Evolutionary conservation across 176 grass and related monocot species (phyloP).

Genomic region (Zoysia pacifica): DNA sequence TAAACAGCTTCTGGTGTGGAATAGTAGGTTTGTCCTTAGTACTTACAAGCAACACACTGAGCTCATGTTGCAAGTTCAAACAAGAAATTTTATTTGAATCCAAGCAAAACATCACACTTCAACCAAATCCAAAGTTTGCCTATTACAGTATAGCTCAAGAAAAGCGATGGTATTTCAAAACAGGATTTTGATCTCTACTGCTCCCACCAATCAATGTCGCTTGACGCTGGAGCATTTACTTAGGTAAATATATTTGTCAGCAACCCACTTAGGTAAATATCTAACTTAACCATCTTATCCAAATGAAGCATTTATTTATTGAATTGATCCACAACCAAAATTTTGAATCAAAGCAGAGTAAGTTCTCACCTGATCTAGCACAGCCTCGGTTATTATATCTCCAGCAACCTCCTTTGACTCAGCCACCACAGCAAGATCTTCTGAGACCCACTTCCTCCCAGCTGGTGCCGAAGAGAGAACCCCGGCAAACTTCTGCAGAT

Average conservation of each 20-base stretch:
- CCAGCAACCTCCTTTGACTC: slow-evolving; percentile 94
- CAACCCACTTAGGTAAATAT: not conserved
- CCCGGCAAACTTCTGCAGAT: slow-evolving; percentile 70
- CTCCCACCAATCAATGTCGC: not conserved
- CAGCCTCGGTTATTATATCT: slow-evolving; percentile 84
- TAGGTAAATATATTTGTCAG: not conserved
- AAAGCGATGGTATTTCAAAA: not conserved
- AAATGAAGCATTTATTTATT: not conserved
- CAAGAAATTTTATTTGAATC: not conserved
- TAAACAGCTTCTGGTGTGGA: not conserved
- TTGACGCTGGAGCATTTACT: not conserved
- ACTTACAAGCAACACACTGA: not conserved
- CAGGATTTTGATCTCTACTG: not conserved
- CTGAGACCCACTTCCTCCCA: slow-evolving; percentile 82
- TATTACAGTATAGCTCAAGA: not conserved
- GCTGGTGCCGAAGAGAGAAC: slow-evolving; percentile 41
- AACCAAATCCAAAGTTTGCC: no score
- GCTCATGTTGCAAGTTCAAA: not conserved
- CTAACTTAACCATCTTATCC: not conserved
- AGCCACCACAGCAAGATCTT: slow-evolving; percentile 72
- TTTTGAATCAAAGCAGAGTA: not conserved
- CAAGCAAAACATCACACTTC: not conserved
- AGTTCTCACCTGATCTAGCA: slow-evolving; percentile 80
- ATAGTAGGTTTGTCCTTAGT: not conserved
- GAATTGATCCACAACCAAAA: not conserved